Conservation (phyloP, 257 asterid species). For the Solanum sejunctum region DNA sequence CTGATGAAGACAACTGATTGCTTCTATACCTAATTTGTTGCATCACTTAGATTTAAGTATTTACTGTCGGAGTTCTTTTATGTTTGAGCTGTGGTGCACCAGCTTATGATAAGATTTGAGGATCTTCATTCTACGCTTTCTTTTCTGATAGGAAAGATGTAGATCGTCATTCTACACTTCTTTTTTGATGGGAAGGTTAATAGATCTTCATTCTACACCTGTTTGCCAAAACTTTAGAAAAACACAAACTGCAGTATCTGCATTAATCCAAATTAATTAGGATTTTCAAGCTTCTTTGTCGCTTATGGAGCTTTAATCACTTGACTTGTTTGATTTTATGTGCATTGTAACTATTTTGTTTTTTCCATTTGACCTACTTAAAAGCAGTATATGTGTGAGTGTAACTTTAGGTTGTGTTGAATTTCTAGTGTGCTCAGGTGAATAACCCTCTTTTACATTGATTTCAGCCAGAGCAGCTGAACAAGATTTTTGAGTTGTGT, state of each 20-base stretch:
- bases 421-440: neutral
- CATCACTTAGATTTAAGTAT: neutral
- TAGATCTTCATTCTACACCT: neutral
- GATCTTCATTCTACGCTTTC: neutral
- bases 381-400: neutral
- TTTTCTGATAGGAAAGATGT: neutral
- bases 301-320: neutral
- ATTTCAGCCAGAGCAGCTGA: constrained; percentile 89
- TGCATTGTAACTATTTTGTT: neutral
- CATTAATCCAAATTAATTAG: neutral
- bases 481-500: constrained; percentile 89
- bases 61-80: neutral
- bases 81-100: neutral
- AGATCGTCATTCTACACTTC: neutral
- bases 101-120: neutral
- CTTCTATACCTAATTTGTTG: neutral
- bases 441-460: neutral
- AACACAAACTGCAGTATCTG: neutral
- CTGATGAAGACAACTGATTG: neutral
- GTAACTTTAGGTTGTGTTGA: neutral
- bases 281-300: neutral
- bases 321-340: neutral
- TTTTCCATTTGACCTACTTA: neutral
- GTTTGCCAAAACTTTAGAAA: neutral
- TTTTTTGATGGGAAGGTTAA: neutral